Percentiles rank a stretch among this genome's conserved stretches.
Evolutionary conservation across 495 filamentous ascomycete species (phyloP).

Genomic region (Neurospora sp.): DNA sequence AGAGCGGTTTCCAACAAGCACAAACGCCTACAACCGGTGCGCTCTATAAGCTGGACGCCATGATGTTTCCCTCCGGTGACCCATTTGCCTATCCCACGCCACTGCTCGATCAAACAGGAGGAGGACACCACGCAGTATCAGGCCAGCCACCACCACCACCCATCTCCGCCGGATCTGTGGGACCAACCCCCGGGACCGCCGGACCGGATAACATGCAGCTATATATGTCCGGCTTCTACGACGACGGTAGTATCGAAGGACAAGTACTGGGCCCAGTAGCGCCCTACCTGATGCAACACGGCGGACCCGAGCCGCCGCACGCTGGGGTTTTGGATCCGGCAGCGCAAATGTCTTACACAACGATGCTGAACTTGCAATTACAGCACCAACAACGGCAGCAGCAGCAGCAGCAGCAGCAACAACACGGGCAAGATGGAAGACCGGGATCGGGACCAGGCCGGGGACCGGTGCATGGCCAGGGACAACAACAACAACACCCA

Average conservation of each 20-base stretch:
- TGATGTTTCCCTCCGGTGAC: slow-evolving; percentile 90
- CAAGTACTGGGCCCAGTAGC: slow-evolving; percentile 37
- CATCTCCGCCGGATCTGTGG: background rate
- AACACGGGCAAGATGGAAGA: background rate
- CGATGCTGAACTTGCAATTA: slow-evolving; percentile 5
- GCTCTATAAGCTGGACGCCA: slow-evolving; percentile 65
- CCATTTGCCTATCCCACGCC: slow-evolving; percentile 87
- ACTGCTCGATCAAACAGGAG: slow-evolving; percentile 44
- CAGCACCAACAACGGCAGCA: slow-evolving; percentile 1
- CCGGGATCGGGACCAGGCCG: background rate
- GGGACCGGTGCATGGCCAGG: background rate
- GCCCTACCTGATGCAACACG: slow-evolving; percentile 33
- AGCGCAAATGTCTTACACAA: slow-evolving; percentile 26
- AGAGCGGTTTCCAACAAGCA: slow-evolving; percentile 12
- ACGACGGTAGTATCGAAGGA: slow-evolving; percentile 31
- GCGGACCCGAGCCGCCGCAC: slow-evolving; percentile 11
- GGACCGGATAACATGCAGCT: slow-evolving; percentile 24
- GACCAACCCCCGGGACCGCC: background rate
- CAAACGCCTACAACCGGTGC: slow-evolving; percentile 24
- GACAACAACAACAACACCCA: slow-evolving; percentile 5
- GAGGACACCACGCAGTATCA: slow-evolving; percentile 9
- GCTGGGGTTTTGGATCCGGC: slow-evolving; percentile 22
- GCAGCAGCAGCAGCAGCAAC: background rate
- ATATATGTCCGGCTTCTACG: slow-evolving; percentile 33
- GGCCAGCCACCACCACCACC: slow-evolving; percentile 7